These are phyloP conservation scores for Malassezia equina DNA, from an alignment of 1,284 basidiomycete genomes.

Conservation along the genomic window DNA sequence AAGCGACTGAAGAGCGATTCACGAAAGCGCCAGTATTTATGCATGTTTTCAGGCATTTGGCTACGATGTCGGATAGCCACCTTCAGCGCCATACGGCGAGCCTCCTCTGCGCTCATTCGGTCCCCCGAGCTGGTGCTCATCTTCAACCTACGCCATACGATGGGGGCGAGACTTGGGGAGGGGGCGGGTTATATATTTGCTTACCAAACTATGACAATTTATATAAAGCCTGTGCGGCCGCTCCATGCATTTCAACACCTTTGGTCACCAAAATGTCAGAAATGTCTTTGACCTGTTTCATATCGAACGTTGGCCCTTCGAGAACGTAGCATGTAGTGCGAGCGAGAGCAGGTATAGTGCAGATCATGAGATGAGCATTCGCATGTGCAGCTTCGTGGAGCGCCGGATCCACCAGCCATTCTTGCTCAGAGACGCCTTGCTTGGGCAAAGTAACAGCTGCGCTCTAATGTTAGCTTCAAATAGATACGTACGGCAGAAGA, in stretches of 20 bases:
- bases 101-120: background rate
- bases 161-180: background rate
- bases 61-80: slow-evolving; percentile 1
- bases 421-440: background rate
- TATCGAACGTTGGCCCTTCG: slow-evolving; percentile 5
- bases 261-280: background rate
- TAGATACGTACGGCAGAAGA: slow-evolving; percentile 7
- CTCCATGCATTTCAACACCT: slow-evolving; percentile 1
- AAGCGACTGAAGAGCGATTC: slow-evolving; percentile 35
- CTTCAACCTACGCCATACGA: background rate
- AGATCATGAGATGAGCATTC: slow-evolving; percentile 5
- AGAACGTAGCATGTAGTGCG: slow-evolving; percentile 14
- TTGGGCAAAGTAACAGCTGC: background rate
- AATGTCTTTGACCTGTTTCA: background rate
- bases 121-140: background rate
- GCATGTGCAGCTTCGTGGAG: slow-evolving; percentile 5
- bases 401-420: slow-evolving; percentile 16
- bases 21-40: slow-evolving; percentile 31
- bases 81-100: background rate
- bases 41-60: slow-evolving; percentile 16
- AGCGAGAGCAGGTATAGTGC: slow-evolving; percentile 7
- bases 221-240: slow-evolving; percentile 8
- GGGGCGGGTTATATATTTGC: background rate
- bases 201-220: background rate
- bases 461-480: background rate